Base-by-base conservation (phyloP, 1,139 yeast genomes). In the Yamadazyma friedrichii region DNA sequence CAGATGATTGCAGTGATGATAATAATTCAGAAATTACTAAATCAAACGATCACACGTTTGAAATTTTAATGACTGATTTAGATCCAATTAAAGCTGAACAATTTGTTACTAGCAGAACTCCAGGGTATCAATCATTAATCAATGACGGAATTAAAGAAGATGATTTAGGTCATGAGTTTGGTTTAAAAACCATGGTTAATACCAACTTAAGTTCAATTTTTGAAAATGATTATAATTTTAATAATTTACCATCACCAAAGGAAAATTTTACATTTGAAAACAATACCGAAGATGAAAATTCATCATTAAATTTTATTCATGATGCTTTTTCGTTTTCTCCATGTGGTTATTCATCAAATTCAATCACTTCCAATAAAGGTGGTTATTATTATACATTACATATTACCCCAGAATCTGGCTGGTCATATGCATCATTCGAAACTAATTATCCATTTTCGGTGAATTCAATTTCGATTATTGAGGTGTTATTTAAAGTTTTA, bases 371-470 rank as follows among this genome's bases (percentile, higher is more conserved):
- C 36, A 65, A 69, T 35, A 76, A 71, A 15, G 76, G 76, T 26
- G 77, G 78, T 17, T 78, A 77, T 59, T 93, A 91, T 67, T 89
- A 88, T 59, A 93, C 98, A 13, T 73, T 91, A 47, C 98, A 93
- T 61, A 87, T 93, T 32, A 93, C 98, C 0, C 98, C 98, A 0
- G 98, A 93, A 61, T 62, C 73, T 15, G 95, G 93, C 25, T 93
- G 95, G 88, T 88, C 96, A 2, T 93, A 93, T 64, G 98, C 98
- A 11, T 87, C 96, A 12, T 93, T 91, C 64, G 98, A 93, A 61
- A 82, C 97, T 15, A 93, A 88, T 59, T 88, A 82, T 38, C 80
- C 84, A 9, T 71, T 71, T 45, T 62, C 68, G 12, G 61, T 62
- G 41, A 22, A 39, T 6, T 64, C 70, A 12, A 59, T 76, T 37